These are phyloP conservation scores for Collybia mongolica DNA, from an alignment of 768 basidiomycete species.

Conservation along the genomic window DNA sequence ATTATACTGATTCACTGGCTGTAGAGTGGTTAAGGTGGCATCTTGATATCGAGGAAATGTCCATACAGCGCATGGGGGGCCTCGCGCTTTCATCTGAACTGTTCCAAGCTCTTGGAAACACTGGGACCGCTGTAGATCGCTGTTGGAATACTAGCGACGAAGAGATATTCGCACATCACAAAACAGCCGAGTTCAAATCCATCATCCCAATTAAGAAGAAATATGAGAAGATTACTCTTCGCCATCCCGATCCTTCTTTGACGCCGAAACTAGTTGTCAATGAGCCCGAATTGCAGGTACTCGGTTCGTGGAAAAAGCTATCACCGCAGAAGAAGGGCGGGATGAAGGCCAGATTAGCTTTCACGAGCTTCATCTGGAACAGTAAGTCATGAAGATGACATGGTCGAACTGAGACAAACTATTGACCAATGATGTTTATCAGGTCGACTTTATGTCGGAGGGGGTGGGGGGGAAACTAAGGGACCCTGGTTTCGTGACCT, in stretches of 20 bases:
- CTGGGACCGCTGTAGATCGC: conserved; percentile 4
- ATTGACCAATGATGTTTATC: background rate
- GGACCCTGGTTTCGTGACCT: conserved; percentile 24
- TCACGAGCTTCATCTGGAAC: conserved; percentile 24
- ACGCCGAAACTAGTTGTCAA: conserved; percentile 10
- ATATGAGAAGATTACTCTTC: conserved; percentile 3
- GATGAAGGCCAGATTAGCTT: conserved; percentile 13
- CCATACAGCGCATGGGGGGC: background rate
- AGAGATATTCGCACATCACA: background rate
- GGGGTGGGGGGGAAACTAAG: conserved; percentile 17
- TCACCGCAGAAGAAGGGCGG: conserved; percentile 19
- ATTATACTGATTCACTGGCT: background rate
- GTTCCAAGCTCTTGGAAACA: conserved; percentile 2
- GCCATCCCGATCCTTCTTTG: conserved; percentile 24
- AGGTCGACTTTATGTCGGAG: conserved; percentile 26
- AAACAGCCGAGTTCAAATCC: background rate
- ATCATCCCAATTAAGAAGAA: background rate
- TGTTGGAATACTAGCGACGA: background rate
- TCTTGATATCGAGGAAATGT: conserved; percentile 1
- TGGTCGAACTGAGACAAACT: too few relatives aligned
- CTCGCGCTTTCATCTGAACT: conserved; percentile 2
- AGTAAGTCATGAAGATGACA: conserved; percentile 8
- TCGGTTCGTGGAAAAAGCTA: conserved; percentile 34
- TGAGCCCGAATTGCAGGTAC: conserved; percentile 22
- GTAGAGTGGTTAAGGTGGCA: conserved; percentile 4